Evolutionary conservation across 2,329 filamentous ascomycete species (phyloP), one percentile per base, ranked within the genome.

Genomic region (Alternaria tenuissima): DNA sequence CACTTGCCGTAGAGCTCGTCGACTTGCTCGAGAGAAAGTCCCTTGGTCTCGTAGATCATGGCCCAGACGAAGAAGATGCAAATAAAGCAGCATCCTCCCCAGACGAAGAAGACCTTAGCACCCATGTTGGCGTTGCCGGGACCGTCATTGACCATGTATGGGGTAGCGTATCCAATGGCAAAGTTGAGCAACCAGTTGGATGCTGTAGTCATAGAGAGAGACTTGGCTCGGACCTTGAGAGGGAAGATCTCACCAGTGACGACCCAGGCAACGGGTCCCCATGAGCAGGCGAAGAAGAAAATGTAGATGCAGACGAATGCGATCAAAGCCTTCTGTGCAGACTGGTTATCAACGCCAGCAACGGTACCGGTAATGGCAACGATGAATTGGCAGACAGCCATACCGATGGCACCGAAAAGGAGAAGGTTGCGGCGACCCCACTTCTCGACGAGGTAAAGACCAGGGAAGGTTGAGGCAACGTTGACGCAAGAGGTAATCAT

Each of bases 401-500:
- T 94, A 54, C 91, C 91, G 41, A 89, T 78, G 39, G 91, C 90
- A 38, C 92, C 92, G 47, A 89, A 84, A 68, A 94, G 89, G 36
- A 95, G 83, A 6, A 95, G 84, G 60, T 85, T 88, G 28, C 92
- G 89, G 59, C 92, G 89, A 62, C 92, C 92, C 86, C 90, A 90
- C 7, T 87, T 88, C 77, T 95, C 92, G 59, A 95, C 91, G n/a
- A 93, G 84, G 55, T 90, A 83, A 22, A 93, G 80, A 59, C 91
- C 91, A 2, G 91, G 91, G 55, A 94, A 75, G 1, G 91, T 94
- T 3, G 90, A 92, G 53, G 87, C 83, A 16, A 92, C 88, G 74
- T 95, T 95, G 80, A 95, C 91, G 57, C 89, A 81, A 76, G 91
- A 90, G 64, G 91, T 89, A 66, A 94, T 92, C 72, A 94, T 85